Conservation (phyloP, 371 early-diverging fungal species). For the Dichotomocladium elegans region DNA sequence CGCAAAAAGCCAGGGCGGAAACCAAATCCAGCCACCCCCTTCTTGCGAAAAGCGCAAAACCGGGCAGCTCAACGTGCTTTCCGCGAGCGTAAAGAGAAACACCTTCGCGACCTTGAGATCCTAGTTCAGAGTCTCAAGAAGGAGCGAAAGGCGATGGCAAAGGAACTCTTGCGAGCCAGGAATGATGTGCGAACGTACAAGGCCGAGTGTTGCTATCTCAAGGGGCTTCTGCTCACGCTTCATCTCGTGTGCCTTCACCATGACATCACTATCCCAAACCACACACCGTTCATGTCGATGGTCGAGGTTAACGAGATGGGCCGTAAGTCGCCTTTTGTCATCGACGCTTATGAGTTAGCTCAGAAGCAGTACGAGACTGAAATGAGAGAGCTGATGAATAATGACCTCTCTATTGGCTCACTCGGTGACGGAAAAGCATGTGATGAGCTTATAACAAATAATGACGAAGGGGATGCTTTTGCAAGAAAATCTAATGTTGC, state of each 20-base stretch:
- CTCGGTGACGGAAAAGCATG: no score
- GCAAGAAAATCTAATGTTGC: no score
- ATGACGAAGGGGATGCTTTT: no score
- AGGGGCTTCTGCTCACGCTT: constrained; percentile 41
- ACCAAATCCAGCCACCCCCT: constrained; percentile 56
- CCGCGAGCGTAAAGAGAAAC: constrained; percentile 42
- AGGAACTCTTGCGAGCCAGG: constrained; percentile 43
- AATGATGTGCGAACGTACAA: constrained; percentile 38
- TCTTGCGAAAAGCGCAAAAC: constrained; percentile 70
- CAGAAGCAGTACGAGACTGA: constrained; percentile 12
- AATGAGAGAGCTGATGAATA: no score
- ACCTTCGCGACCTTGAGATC: constrained; percentile 57
- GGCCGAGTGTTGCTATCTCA: constrained; percentile 49
- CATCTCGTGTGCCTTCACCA: constrained; percentile 28
- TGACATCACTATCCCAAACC: constrained; percentile 19
- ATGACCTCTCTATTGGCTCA: no score
- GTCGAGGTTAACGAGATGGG: constrained; percentile 19
- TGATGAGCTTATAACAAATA: no score
- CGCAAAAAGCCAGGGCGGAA: constrained; percentile 75
- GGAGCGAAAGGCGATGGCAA: constrained; percentile 27
- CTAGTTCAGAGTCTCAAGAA: constrained; percentile 55
- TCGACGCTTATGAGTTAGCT: constrained; percentile 18
- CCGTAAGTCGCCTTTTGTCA: constrained; percentile 11
- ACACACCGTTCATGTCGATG: constrained; percentile 18
- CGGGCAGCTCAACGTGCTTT: constrained; percentile 69